Conservation (phyloP, 2,329 filamentous ascomycete species). For the Helminthosporium solani region DNA sequence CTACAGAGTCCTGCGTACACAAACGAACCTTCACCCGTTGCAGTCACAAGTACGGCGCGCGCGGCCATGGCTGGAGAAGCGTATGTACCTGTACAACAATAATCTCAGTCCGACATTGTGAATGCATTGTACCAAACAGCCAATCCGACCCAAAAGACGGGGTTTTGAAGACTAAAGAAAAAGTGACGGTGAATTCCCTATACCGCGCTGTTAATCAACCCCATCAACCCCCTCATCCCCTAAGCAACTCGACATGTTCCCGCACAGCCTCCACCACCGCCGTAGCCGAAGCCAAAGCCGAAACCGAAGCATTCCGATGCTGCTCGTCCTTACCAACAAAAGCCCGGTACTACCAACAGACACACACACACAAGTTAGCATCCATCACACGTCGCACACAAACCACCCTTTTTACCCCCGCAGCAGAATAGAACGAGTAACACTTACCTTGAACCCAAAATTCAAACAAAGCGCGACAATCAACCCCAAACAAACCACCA, state of each 20-base stretch:
- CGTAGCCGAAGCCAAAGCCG: neutral
- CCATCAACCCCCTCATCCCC: neutral
- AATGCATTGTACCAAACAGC: no score
- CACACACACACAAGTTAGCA: no score
- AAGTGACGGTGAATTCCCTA: neutral
- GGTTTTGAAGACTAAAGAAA: no score
- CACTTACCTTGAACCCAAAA: slow-evolving; percentile 76
- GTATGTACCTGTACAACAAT: no score
- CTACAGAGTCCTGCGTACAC: no score
- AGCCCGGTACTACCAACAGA: slow-evolving; percentile 14
- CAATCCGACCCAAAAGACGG: no score
- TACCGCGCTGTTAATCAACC: no score
- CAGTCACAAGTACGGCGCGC: no score
- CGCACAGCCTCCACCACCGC: neutral
- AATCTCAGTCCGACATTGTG: no score
- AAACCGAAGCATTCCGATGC: slow-evolving; percentile 4
- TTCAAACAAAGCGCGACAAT: slow-evolving; percentile 79
- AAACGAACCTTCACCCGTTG: no score
- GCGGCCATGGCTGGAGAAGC: no score
- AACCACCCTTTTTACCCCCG: no score
- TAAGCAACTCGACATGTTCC: slow-evolving; percentile 3
- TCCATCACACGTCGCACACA: neutral
- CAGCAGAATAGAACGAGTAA: neutral
- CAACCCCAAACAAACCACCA: slow-evolving; percentile 78
- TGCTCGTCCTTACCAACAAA: slow-evolving; percentile 8